Evolutionary conservation across 2,329 filamentous ascomycete genomes (phyloP).

Genomic region (Cordyceps militaris): DNA sequence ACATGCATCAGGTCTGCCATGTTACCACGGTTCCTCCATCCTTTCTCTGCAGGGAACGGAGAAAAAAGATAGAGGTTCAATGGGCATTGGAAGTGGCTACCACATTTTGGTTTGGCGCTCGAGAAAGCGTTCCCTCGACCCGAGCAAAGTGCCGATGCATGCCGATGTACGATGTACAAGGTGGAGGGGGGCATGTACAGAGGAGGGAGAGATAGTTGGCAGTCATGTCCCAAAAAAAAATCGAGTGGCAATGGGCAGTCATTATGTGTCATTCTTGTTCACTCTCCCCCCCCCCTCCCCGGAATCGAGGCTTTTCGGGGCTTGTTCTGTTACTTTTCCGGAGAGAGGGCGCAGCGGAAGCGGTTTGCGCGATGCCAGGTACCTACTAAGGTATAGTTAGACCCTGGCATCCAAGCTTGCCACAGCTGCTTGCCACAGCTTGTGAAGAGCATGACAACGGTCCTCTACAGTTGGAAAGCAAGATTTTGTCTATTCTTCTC

Average conservation of each 20-base stretch:
- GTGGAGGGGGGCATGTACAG: neutral
- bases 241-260: neutral
- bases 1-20: neutral
- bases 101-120: neutral
- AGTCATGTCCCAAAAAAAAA: neutral
- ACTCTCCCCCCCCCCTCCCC: neutral
- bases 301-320: neutral
- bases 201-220: neutral
- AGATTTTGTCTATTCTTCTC: neutral
- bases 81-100: neutral
- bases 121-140: conserved; percentile 8
- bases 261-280: conserved; percentile 6
- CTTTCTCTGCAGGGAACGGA: neutral
- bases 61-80: neutral
- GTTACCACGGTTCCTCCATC: neutral
- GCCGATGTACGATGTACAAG: neutral
- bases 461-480: too few relatives aligned
- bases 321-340: neutral
- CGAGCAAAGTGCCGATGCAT: conserved; percentile 7
- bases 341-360: neutral
- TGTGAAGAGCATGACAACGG: too few relatives aligned
- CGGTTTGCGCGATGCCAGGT: neutral
- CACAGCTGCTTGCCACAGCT: too few relatives aligned
- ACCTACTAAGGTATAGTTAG: too few relatives aligned
- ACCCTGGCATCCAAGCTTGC: too few relatives aligned